These are phyloP conservation scores for Colletotrichum filicis DNA, from an alignment of 2,329 filamentous ascomycete species.

Conservation along the genomic window DNA sequence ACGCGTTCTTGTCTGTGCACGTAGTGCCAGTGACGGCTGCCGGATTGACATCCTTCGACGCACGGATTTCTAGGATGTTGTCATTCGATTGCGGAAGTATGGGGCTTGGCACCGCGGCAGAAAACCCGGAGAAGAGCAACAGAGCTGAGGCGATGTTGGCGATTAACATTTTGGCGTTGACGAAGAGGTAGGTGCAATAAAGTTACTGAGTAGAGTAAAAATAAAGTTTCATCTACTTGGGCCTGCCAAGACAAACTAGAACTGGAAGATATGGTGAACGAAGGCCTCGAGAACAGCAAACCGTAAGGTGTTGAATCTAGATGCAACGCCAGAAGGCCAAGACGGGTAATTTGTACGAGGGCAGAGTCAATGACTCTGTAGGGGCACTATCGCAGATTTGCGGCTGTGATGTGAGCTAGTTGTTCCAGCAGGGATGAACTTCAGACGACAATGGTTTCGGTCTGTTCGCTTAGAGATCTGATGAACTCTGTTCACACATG, in stretches of 20 bases:
- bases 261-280: neutral
- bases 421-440: neutral
- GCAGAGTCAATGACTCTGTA: neutral
- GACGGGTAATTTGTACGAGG: neutral
- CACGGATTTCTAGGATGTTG: neutral
- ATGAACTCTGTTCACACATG: neutral
- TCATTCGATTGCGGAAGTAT: neutral
- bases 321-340: neutral
- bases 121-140: neutral
- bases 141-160: neutral
- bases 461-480: neutral
- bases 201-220: neutral
- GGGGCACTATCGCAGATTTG: neutral
- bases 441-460: neutral
- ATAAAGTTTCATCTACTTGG: neutral
- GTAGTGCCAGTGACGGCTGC: conserved; percentile 19
- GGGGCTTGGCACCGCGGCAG: neutral
- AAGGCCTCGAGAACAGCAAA: neutral
- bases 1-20: conserved; percentile 12
- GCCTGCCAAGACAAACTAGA: neutral
- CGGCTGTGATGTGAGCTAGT: neutral
- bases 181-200: too few species aligned
- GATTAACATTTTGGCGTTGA: conserved; percentile 10
- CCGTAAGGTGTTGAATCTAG: neutral
- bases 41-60: conserved; percentile 14